Percentiles rank a stretch among this genome's conserved stretches.
Evolutionary conservation across 306 rosid genomes (phyloP).

Genomic region (Sophora flavescens): DNA sequence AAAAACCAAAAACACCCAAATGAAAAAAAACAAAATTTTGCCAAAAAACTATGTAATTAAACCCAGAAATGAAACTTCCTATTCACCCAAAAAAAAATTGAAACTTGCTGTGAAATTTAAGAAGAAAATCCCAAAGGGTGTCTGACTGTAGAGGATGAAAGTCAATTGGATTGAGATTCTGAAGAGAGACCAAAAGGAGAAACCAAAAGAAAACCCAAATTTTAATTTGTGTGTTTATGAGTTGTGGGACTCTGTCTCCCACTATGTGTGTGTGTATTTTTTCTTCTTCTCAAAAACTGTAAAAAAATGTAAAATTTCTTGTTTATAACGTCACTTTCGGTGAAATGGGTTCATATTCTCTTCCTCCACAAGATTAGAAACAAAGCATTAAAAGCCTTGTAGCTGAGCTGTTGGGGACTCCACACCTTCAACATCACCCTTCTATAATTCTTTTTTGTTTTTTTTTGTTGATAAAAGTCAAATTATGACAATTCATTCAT

Average conservation of each 20-base stretch:
- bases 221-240: neutral
- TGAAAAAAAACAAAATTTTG: neutral
- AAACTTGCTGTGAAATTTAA: conserved; percentile 35
- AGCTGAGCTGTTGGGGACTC: conserved; percentile 38
- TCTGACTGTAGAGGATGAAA: conserved; percentile 31
- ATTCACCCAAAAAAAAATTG: conserved; percentile 11
- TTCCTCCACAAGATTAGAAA: conserved; percentile 36
- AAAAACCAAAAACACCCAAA: conserved; percentile 36
- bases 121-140: conserved; percentile 33
- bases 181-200: conserved; percentile 33
- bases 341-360: conserved; percentile 35
- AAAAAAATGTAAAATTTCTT: conserved; percentile 33
- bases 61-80: neutral
- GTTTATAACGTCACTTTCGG: conserved; percentile 50
- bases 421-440: conserved; percentile 36
- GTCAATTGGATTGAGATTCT: conserved; percentile 47
- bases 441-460: too few species aligned
- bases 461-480: too few species aligned
- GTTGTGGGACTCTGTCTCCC: conserved; percentile 6
- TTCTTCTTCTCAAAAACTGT: conserved; percentile 15
- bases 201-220: neutral
- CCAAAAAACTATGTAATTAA: neutral
- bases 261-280: conserved; percentile 19
- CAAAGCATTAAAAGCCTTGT: conserved; percentile 39
- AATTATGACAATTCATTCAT: too few species aligned